Evolutionary conservation across 2,329 filamentous ascomycete species (phyloP), one percentile per base, ranked within the genome.

Genomic region (Paecilomyces dactylethromorphus): DNA sequence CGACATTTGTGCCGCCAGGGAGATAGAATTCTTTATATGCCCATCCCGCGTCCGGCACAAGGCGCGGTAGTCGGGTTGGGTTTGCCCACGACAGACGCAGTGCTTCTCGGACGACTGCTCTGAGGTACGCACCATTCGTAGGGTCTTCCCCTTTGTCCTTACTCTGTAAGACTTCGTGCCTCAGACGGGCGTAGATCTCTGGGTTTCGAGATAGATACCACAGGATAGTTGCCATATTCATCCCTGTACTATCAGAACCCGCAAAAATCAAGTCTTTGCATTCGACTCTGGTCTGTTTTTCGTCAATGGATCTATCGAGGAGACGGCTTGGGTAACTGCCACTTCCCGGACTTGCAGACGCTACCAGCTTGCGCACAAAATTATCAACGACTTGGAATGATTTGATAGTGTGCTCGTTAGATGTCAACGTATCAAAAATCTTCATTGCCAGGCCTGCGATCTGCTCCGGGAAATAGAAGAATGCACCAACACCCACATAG

Each of bases 201-300:
- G 79, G 78, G 56, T 76, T 65, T 54, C 77, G 73, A 2, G 74
- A 70, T 26, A 83, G 64, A 59, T 76, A 69, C 70, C 78, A 81
- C 50, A 77, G 71, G 1, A 82, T 75, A 1, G 76, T 81, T 5
- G 77, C 76, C 21, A 82, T 67, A 59, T 80, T 83, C 73, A 81
- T 82, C 15, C 77, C 78, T 2, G 79, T 82, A 0, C 78, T 78
- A 65, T 84, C 82, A 0, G 81, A 82, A 1, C 81, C 82, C 1
- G 82, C 82, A 66, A 83, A 84, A 26, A 81, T 76, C 2, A 84
- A 66, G 63, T 84, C 82, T 63, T 84, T 82, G 61, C 79, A 77
- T 62, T 84, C 81, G 0, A 79, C 76, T 50, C 73, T 76, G 6
- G 79, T 74, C 64, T 84, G 81, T 3, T 71, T 64, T 10, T 66